Conservation (phyloP, 2,329 filamentous ascomycete species). For the Epichloe coenophiala region DNA sequence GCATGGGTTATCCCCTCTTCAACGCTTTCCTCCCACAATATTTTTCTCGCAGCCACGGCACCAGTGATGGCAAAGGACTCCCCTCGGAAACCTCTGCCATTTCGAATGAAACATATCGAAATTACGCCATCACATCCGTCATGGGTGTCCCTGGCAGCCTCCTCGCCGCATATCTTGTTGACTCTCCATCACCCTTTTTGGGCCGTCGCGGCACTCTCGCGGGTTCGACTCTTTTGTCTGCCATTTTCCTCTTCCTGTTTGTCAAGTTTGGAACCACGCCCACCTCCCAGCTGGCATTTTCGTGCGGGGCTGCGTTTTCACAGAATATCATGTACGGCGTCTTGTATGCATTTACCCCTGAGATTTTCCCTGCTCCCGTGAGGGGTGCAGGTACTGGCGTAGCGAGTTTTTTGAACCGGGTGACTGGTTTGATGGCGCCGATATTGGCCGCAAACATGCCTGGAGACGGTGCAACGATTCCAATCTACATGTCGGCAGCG, state of each 20-base stretch:
- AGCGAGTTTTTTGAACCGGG: slow-evolving; percentile 55
- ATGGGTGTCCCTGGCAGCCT: slow-evolving; percentile 66
- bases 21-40: slow-evolving; percentile 87
- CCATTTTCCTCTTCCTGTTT: slow-evolving; percentile 56
- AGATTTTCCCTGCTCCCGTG: slow-evolving; percentile 61
- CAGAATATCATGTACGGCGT: slow-evolving; percentile 71
- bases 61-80: slow-evolving; percentile 7
- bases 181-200: slow-evolving; percentile 45
- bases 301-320: slow-evolving; percentile 55
- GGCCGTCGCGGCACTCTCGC: slow-evolving; percentile 64
- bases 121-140: slow-evolving; percentile 69
- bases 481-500: slow-evolving; percentile 42
- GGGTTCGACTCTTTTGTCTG: slow-evolving; percentile 51
- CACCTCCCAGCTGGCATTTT: slow-evolving; percentile 48
- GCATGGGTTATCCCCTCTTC: slow-evolving; percentile 79
- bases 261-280: slow-evolving; percentile 44
- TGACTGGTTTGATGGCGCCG: slow-evolving; percentile 54
- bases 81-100: slow-evolving; percentile 23
- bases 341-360: slow-evolving; percentile 63
- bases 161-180: slow-evolving; percentile 59
- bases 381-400: slow-evolving; percentile 61
- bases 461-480: slow-evolving; percentile 41
- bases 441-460: slow-evolving; percentile 50
- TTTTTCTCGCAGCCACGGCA: slow-evolving; percentile 44
- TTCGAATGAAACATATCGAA: slow-evolving; percentile 50